Percentiles rank a stretch among this genome's conserved stretches.
phyloP scores from a whole-genome alignment of 169 alveolate species.

The Plasmodium yoelii region DNA sequence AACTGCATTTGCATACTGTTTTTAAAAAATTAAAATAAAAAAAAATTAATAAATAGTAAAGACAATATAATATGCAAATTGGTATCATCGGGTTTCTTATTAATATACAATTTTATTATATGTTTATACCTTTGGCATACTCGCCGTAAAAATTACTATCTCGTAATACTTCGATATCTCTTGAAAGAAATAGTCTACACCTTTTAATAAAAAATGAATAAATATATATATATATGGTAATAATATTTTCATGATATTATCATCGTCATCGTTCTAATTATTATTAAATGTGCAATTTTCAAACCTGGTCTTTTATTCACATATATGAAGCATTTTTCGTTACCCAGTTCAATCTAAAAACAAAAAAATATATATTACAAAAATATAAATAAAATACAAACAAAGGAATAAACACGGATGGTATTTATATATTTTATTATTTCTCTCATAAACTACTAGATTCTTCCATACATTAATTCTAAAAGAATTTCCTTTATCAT shows the following conservation, averaged over 20 bases:
- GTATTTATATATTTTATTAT: not conserved
- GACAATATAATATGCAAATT: not conserved
- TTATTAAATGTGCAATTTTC: not conserved
- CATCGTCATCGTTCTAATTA: not conserved
- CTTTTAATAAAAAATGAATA: constrained; percentile 63
- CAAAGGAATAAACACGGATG: not conserved
- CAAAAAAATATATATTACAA: not conserved
- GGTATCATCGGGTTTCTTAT: not conserved
- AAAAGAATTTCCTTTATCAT: constrained; percentile 77
- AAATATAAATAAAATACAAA: not conserved
- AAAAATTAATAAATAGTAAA: not conserved
- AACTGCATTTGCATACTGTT: constrained; percentile 90
- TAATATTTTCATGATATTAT: not conserved
- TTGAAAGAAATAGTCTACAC: constrained; percentile 85
- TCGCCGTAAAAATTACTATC: constrained; percentile 89
- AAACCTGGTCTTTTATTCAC: constrained; percentile 87
- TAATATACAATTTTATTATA: not conserved
- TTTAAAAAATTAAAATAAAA: constrained; percentile 1
- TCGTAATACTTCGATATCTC: constrained; percentile 84
- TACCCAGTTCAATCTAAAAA: constrained; percentile 83
- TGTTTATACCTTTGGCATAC: constrained; percentile 79
- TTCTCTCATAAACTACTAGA: no score
- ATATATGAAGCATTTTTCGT: constrained; percentile 81
- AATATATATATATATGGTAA: not conserved
- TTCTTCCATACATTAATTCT: constrained; percentile 66